Evolutionary conservation across 495 filamentous ascomycete species (phyloP).

Genomic region (Platismatia glauca): DNA sequence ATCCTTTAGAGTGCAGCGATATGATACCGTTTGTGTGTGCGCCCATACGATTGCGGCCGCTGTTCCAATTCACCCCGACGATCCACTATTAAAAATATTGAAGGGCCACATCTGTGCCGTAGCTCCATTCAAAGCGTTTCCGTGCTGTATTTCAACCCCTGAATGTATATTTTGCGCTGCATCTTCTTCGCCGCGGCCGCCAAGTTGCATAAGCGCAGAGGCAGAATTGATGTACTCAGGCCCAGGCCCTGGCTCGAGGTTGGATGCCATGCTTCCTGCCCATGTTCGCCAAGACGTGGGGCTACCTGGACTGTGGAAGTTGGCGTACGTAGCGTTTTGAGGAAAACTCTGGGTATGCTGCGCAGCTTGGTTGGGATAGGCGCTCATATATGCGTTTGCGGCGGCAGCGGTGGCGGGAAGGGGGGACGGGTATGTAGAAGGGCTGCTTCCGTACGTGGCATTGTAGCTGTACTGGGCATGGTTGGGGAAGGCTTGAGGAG

Average conservation of each 20-base stretch:
- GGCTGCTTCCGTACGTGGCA: constrained; percentile 10
- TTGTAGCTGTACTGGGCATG: constrained; percentile 17
- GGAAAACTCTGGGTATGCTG: constrained; percentile 5
- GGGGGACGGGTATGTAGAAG: constrained; percentile 7
- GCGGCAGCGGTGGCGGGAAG: constrained; percentile 15
- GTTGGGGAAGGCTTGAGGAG: constrained; percentile 12
- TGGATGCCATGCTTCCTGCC: constrained; percentile 25
- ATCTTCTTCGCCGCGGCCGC: constrained; percentile 15
- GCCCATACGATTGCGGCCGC: not conserved
- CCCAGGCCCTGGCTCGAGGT: constrained; percentile 13
- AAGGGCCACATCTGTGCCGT: constrained; percentile 10
- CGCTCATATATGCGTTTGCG: constrained; percentile 14
- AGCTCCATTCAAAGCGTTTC: not conserved
- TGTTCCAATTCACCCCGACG: not conserved
- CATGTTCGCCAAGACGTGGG: constrained; percentile 26
- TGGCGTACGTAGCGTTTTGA: not conserved
- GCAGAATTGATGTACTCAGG: constrained; percentile 25
- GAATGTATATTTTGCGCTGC: not conserved
- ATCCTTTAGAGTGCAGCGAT: no score
- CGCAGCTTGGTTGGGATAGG: constrained; percentile 13
- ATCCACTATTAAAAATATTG: not conserved
- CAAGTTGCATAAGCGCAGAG: constrained; percentile 24
- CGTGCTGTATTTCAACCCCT: not conserved
- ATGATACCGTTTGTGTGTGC: not conserved
- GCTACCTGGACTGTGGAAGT: constrained; percentile 15